phyloP scores from a whole-genome alignment of 371 early-diverging fungal genomes.

The Haplosporangium sp. region DNA sequence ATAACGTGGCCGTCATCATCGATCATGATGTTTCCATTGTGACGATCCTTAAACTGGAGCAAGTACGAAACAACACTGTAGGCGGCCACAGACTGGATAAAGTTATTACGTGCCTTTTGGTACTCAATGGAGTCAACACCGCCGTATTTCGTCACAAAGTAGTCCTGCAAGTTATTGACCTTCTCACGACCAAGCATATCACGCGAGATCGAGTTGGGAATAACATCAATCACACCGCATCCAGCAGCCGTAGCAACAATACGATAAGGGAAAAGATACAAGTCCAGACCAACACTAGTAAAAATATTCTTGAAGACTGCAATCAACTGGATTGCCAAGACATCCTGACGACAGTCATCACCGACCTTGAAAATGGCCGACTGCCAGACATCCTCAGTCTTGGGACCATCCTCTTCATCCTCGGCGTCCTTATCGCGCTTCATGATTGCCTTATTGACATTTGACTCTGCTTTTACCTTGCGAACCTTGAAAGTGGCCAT shows the following conservation, averaged over 20 bases:
- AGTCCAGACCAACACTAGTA: slow-evolving; percentile 88
- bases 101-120: slow-evolving; percentile 93
- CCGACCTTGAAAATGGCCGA: slow-evolving; percentile 99
- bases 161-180: slow-evolving; percentile 96
- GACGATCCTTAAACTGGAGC: slow-evolving; percentile 98
- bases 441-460: slow-evolving; percentile 65
- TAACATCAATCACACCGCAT: slow-evolving; percentile 99
- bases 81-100: slow-evolving; percentile 97
- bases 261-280: slow-evolving; percentile 98
- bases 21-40: slow-evolving; percentile 99
- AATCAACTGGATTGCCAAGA: slow-evolving; percentile 98
- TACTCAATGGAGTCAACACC: slow-evolving; percentile 92
- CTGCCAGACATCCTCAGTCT: slow-evolving; percentile 70
- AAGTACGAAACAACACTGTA: slow-evolving; percentile 97
- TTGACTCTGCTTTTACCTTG: slow-evolving; percentile 64
- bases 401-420: slow-evolving; percentile 37
- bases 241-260: slow-evolving; percentile 98
- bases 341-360: slow-evolving; percentile 99
- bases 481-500: slow-evolving; percentile 98
- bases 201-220: slow-evolving; percentile 98
- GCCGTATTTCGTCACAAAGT: slow-evolving; percentile 95
- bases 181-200: slow-evolving; percentile 99
- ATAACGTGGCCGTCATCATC: slow-evolving; percentile 97
- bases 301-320: slow-evolving; percentile 98
- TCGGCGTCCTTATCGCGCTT: slow-evolving; percentile 54